Evolutionary conservation across 768 basidiomycete species (phyloP).

Genomic region (Pleurotus ostreatus): DNA sequence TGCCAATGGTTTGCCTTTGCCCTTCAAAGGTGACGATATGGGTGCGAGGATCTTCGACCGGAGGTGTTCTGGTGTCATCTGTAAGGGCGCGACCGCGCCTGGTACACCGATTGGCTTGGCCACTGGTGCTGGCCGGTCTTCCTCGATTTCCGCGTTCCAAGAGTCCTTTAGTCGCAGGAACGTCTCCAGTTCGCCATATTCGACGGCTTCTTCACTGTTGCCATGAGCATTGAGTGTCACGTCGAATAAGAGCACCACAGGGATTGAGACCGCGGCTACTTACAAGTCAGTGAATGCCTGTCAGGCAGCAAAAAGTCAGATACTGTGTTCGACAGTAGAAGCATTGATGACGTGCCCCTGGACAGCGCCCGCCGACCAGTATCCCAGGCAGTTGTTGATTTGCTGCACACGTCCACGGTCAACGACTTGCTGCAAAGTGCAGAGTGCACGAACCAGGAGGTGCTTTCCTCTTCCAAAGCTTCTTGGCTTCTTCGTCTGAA

Average conservation of each 20-base stretch:
- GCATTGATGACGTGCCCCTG: constrained; percentile 54
- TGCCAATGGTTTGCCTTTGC: constrained; percentile 30
- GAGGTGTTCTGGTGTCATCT: constrained; percentile 79
- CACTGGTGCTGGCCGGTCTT: constrained; percentile 50
- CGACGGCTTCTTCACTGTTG: constrained; percentile 79
- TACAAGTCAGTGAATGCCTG: constrained; percentile 77
- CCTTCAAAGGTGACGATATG: constrained; percentile 38
- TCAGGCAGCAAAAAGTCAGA: constrained; percentile 6
- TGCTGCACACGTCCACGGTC: constrained; percentile 34
- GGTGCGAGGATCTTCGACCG: constrained; percentile 51
- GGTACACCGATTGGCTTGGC: constrained; percentile 75
- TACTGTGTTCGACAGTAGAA: constrained; percentile 9
- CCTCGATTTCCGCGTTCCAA: constrained; percentile 58
- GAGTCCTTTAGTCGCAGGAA: constrained; percentile 73
- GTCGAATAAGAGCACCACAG: constrained; percentile 4
- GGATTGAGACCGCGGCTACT: constrained; percentile 20
- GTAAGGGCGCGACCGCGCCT: constrained; percentile 66
- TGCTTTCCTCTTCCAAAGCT: constrained; percentile 77
- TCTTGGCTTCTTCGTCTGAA: constrained; percentile 77
- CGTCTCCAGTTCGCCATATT: constrained; percentile 63
- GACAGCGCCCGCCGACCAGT: constrained; percentile 70
- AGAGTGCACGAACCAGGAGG: constrained; percentile 46
- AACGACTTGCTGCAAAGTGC: not conserved
- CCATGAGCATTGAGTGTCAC: constrained; percentile 5
- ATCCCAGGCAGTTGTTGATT: constrained; percentile 85